A percentile compares a stretch with the other conserved stretches of the same genome.
Conservation (phyloP, 805 yeast species). For the Sporopachydermia lactativora region DNA sequence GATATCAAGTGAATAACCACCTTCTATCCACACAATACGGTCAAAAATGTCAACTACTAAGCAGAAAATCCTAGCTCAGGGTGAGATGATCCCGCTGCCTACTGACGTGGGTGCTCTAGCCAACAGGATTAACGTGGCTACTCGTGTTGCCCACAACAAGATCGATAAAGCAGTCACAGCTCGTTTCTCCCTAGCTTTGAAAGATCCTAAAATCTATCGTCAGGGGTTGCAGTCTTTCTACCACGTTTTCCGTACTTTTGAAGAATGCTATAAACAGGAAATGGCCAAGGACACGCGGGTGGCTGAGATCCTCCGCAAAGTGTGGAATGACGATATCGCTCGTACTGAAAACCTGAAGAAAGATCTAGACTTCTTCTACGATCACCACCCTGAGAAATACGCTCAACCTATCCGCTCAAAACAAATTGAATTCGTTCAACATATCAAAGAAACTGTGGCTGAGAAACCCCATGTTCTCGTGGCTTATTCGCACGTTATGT, state of each 20-base stretch:
- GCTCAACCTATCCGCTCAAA: slow-evolving; percentile 39
- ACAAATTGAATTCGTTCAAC: slow-evolving; percentile 49
- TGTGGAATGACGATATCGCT: slow-evolving; percentile 61
- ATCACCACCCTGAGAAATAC: slow-evolving; percentile 41
- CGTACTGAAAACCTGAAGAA: slow-evolving; percentile 40
- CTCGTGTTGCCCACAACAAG: slow-evolving; percentile 50
- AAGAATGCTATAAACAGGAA: slow-evolving; percentile 14
- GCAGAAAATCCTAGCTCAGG: slow-evolving; percentile 11
- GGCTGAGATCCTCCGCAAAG: slow-evolving; percentile 34
- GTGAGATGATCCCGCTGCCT: slow-evolving; percentile 61
- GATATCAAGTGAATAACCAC: too few species aligned
- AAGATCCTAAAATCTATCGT: slow-evolving; percentile 64
- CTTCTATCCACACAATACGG: too few species aligned
- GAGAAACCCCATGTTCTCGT: slow-evolving; percentile 58
- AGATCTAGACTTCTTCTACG: slow-evolving; percentile 58
- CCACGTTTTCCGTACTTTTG: slow-evolving; percentile 35
- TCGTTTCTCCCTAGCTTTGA: slow-evolving; percentile 59
- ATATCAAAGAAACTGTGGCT: slow-evolving; percentile 36
- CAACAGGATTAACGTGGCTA: slow-evolving; percentile 63
- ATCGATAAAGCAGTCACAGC: slow-evolving; percentile 56
- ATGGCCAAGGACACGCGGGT: slow-evolving; percentile 15
- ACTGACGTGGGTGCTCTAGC: slow-evolving; percentile 75
- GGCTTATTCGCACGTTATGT: slow-evolving; percentile 78
- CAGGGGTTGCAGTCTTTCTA: slow-evolving; percentile 69
- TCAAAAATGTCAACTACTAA: neutral